Conservation (phyloP, 768 basidiomycete genomes). For the Podaxis sp. region DNA sequence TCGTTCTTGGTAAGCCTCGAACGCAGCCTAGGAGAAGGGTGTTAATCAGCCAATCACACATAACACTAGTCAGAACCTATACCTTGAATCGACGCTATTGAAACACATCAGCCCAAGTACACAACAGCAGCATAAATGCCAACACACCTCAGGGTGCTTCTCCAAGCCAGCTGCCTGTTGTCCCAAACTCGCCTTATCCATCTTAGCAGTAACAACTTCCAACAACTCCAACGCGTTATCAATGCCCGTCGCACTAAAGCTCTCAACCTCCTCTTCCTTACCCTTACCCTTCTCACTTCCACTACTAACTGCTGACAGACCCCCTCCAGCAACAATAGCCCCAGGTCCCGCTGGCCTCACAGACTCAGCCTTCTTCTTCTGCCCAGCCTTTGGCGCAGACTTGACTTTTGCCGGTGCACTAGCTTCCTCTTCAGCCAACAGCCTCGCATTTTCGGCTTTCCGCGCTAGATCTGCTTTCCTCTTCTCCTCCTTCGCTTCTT, state of each 20-base stretch:
- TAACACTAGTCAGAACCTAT: background rate
- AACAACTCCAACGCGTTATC: slow-evolving; percentile 89
- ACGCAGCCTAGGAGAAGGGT: slow-evolving; percentile 59
- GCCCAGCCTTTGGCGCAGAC: slow-evolving; percentile 58
- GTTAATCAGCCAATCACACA: background rate
- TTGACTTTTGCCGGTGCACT: slow-evolving; percentile 56
- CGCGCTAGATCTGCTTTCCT: slow-evolving; percentile 77
- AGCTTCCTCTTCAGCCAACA: slow-evolving; percentile 89
- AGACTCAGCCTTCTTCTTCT: slow-evolving; percentile 48
- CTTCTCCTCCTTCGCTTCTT: slow-evolving; percentile 78
- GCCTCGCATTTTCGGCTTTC: slow-evolving; percentile 81
- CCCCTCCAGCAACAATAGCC: slow-evolving; percentile 76
- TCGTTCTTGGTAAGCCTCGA: slow-evolving; percentile 84
- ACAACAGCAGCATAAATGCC: background rate
- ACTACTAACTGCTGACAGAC: slow-evolving; percentile 26
- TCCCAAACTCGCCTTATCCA: slow-evolving; percentile 90
- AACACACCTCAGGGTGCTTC: slow-evolving; percentile 84
- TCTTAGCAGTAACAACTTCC: slow-evolving; percentile 86
- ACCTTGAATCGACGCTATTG: slow-evolving; percentile 87
- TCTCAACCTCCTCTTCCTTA: slow-evolving; percentile 49
- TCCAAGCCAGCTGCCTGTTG: slow-evolving; percentile 85
- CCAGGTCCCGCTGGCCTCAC: slow-evolving; percentile 78
- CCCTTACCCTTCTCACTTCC: slow-evolving; percentile 26
- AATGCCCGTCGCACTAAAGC: slow-evolving; percentile 81
- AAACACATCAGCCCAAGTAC: slow-evolving; percentile 6